Evolutionary conservation across 2,329 filamentous ascomycete species (phyloP).

Genomic region (Aspergillus pseudonomiae): DNA sequence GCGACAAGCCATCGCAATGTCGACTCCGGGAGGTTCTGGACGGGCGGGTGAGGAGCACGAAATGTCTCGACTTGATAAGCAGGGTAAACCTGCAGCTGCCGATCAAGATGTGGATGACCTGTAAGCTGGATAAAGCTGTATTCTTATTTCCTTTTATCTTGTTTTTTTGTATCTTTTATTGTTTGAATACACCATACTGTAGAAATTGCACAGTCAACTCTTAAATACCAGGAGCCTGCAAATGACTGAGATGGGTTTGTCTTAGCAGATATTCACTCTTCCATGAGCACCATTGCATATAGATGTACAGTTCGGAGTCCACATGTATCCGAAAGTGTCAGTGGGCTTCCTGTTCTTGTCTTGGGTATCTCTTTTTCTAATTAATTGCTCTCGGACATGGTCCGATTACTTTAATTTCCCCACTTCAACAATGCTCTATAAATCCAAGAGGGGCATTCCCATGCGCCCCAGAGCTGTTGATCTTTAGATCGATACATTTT

Average conservation of each 20-base stretch:
- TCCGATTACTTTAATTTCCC: constrained; percentile 15
- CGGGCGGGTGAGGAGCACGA: constrained; percentile 59
- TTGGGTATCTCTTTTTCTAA: neutral
- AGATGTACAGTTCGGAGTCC: neutral
- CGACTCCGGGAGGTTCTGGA: constrained; percentile 42
- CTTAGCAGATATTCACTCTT: neutral
- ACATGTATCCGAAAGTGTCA: neutral
- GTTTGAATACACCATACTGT: neutral
- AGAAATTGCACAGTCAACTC: neutral
- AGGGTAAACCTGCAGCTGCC: constrained; percentile 24
- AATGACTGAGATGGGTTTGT: neutral
- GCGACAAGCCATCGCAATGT: constrained; percentile 79
- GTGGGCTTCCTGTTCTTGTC: neutral
- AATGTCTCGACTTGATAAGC: constrained; percentile 49
- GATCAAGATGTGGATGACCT: constrained; percentile 39
- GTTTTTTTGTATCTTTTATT: constrained; percentile 5
- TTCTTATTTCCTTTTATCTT: constrained; percentile 3
- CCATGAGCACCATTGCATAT: too few relatives aligned
- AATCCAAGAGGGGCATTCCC: neutral
- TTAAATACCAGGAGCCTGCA: neutral
- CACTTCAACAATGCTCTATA: constrained; percentile 4
- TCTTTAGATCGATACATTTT: neutral
- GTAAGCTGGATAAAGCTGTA: constrained; percentile 24
- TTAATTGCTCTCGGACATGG: constrained; percentile 2
- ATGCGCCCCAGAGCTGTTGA: neutral